Base-by-base conservation (phyloP, 2,329 filamentous ascomycete species). In the Fusarium begoniae region DNA sequence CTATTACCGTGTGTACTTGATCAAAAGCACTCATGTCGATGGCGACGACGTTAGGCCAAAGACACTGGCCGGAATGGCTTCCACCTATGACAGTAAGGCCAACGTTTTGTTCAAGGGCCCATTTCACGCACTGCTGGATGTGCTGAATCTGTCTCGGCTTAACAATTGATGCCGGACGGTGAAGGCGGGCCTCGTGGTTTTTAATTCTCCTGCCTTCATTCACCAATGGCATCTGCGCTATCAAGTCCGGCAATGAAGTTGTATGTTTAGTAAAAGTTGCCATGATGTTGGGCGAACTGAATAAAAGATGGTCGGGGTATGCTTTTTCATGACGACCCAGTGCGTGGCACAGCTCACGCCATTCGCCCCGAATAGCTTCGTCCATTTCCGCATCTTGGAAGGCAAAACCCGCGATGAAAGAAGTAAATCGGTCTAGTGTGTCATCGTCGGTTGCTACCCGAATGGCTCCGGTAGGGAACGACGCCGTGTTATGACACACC, bases 21-120 rank as follows among this genome's bases (percentile, higher is more conserved):
- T 88, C 63, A 79, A 92, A 91, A n/a, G 84, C 84, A n/a, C 81
- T 61, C 89, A 92, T 91, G 69, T 92, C 88, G 32, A 92, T 74
- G 0, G 88, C 76, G 47, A 91, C 85, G 22, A 89, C 83, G 60
- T 87, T 84, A 5, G 86, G 79, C 84, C 80, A 81, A 48, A 89
- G 70, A 78, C 89, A 92, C 58, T 92, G 88, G 13, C 85, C 88
- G 72, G 89, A 89, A 75, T 92, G 90, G n/a, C 90, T 83, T 3
- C 90, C 90, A 18, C 89, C 86, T 28, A 92, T n/a, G 32, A 91
- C 79, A 1, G 86, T 88, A 55, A 91, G 77, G 43, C 85, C 75
- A 5, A 83, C 32, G 0, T 66, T 62, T 59, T 89, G 81, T 71
- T 87, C 78, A 11, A 88, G 44, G 72, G 89, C 89, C 90, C 88